phyloP scores from a whole-genome alignment of 768 basidiomycete genomes.

The Russula abietina region DNA sequence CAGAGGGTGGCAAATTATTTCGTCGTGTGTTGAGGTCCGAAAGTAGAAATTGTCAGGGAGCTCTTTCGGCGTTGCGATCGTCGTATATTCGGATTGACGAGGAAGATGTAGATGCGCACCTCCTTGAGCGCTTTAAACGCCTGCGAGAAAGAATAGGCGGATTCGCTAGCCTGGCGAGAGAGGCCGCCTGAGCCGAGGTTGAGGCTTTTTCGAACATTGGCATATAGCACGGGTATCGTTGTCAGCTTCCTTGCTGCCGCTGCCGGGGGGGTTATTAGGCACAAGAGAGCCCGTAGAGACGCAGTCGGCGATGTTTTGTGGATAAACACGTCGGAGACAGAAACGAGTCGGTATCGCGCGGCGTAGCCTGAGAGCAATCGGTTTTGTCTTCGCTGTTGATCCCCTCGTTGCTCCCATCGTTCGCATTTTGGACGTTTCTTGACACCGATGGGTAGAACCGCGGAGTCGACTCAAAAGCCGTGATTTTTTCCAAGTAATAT shows the following conservation, averaged over 20 bases:
- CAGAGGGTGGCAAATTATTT: slow-evolving; percentile 89
- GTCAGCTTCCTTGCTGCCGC: slow-evolving; percentile 73
- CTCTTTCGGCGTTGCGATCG: slow-evolving; percentile 94
- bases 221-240: slow-evolving; percentile 71
- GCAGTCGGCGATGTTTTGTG: slow-evolving; percentile 71
- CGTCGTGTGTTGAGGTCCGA: slow-evolving; percentile 95
- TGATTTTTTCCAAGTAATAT: slow-evolving; percentile 87
- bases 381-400: slow-evolving; percentile 80
- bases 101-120: slow-evolving; percentile 97
- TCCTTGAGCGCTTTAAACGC: slow-evolving; percentile 99
- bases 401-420: slow-evolving; percentile 96
- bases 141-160: slow-evolving; percentile 98
- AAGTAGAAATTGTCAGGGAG: slow-evolving; percentile 99
- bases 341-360: slow-evolving; percentile 89
- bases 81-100: slow-evolving; percentile 99
- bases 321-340: slow-evolving; percentile 92
- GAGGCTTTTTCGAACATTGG: slow-evolving; percentile 84
- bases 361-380: slow-evolving; percentile 99
- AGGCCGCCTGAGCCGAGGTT: slow-evolving; percentile 96
- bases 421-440: slow-evolving; percentile 93
- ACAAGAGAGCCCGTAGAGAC: slow-evolving; percentile 46
- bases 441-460: slow-evolving; percentile 75
- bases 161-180: slow-evolving; percentile 98
- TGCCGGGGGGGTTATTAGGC: slow-evolving; percentile 65
- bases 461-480: slow-evolving; percentile 88